Base-by-base conservation (phyloP, 1,139 yeast genomes). In the Geotrichum siamense region DNA sequence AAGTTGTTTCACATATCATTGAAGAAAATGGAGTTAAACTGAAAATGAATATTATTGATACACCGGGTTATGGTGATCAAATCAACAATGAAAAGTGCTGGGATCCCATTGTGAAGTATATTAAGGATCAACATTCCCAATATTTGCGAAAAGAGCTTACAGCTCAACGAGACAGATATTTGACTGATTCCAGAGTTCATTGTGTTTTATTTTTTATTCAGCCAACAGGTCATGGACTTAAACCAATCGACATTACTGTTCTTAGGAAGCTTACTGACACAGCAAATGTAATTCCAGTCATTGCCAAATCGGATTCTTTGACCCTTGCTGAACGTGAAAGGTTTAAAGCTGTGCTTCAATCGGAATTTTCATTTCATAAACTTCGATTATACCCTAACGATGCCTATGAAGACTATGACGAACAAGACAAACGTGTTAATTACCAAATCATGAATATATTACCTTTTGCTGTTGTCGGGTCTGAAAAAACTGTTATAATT, bases 61-160 rank as follows among this genome's bases (percentile, higher is more conserved):
- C 97, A 8, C 97, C 97, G 9, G 98, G 98, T 6, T 91, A 86
- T 69, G 97, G 96, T 34, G 98, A 91, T 69, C 95, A 85, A 66
- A 82, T 91, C 57, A 86, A 91, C 68, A 91, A 91, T 66, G 95
- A 87, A 59, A 82, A 83, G 65, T 91, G 71, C 60, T 91, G 97
- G 97, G 97, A 91, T 56, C 96, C 96, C 37, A 81, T 91, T 55
- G 82, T 89, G 55, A 87, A 86, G 67, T 89, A 89, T 67, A 86
- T 91, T 63, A 87, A 89, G 69, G 98, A 91, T 64, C 98, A 91
- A 69, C 95, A 91, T 64, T 83, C 94, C 26, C 83, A 82, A 58
- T 91, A 84, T 63, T 74, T 91, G 62, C 82, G 97, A 67, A 85
- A 85, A 65, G 98, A 91, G 68, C 79, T 91, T 63, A 91, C 96